Conservation (phyloP, 2,329 filamentous ascomycete species). For the Hymenoscyphus occultus region DNA sequence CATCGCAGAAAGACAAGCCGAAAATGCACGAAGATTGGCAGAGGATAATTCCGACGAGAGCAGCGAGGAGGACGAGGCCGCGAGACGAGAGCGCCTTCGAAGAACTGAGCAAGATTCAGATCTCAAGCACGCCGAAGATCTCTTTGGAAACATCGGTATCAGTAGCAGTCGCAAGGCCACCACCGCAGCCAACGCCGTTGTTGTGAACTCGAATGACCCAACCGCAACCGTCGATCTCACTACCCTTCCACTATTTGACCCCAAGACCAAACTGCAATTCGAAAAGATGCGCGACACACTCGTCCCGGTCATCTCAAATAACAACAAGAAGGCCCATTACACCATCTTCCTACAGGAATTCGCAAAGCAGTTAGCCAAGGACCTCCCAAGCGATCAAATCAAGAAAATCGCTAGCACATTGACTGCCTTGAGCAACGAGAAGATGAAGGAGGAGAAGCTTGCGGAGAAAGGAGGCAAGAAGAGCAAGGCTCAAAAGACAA, state of each 20-base stretch:
- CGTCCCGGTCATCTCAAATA: constrained; percentile 70
- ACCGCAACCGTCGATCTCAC: constrained; percentile 78
- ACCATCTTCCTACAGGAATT: constrained; percentile 88
- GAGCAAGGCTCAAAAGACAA: constrained; percentile 93
- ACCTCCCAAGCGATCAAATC: constrained; percentile 87
- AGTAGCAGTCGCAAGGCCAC: constrained; percentile 64
- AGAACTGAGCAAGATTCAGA: constrained; percentile 84
- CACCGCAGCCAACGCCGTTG: constrained; percentile 61
- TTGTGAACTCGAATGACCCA: constrained; percentile 71
- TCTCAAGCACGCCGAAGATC: constrained; percentile 82
- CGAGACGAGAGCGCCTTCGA: constrained; percentile 70
- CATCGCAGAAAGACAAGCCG: constrained; percentile 73
- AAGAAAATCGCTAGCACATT: constrained; percentile 90
- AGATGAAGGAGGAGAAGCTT: constrained; percentile 97
- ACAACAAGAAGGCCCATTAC: constrained; percentile 88
- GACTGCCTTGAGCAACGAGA: constrained; percentile 93
- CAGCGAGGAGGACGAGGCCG: constrained; percentile 68
- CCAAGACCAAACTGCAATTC: constrained; percentile 83
- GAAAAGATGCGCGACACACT: constrained; percentile 73
- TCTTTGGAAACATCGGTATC: constrained; percentile 76
- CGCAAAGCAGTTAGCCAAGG: constrained; percentile 79
- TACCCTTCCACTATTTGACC: constrained; percentile 81
- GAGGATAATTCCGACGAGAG: constrained; percentile 57
- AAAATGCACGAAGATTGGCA: constrained; percentile 50
- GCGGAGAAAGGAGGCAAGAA: constrained; percentile 95